Evolutionary conservation across 108 stramenopile species (phyloP).

Genomic region (Nitzschia putrida): DNA sequence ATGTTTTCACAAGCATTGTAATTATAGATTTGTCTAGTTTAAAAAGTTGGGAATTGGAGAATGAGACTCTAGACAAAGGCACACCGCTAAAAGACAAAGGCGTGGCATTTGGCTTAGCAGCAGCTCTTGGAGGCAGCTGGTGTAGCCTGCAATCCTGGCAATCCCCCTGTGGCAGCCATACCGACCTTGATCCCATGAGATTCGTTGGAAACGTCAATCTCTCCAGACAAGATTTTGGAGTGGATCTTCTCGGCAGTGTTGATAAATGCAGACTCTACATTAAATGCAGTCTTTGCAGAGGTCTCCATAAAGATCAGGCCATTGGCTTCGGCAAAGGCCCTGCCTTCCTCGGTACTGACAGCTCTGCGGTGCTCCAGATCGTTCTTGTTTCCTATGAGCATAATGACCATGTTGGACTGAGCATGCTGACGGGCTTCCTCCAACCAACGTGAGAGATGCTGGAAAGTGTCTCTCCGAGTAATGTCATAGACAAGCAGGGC

Average conservation of each 20-base stretch:
- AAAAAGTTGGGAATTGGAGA: neutral
- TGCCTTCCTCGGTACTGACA: conserved; percentile 88
- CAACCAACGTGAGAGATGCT: conserved; percentile 95
- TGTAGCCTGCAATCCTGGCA: conserved; percentile 28
- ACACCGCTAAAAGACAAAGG: too few relatives aligned
- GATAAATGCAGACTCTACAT: conserved; percentile 98
- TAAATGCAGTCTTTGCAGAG: conserved; percentile 95
- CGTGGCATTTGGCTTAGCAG: conserved; percentile 24
- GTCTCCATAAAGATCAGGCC: conserved; percentile 98
- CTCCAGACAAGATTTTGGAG: conserved; percentile 92
- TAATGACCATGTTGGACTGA: conserved; percentile 98
- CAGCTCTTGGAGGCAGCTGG: conserved; percentile 29
- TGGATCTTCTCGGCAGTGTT: conserved; percentile 97
- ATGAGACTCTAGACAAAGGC: too few relatives aligned
- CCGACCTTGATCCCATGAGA: conserved; percentile 95
- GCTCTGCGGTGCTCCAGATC: conserved; percentile 93
- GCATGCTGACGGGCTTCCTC: conserved; percentile 98
- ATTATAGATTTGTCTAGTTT: neutral
- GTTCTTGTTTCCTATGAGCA: conserved; percentile 97
- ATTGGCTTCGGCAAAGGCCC: conserved; percentile 95
- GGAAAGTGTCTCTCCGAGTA: conserved; percentile 98
- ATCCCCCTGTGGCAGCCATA: conserved; percentile 64
- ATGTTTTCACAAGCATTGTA: neutral
- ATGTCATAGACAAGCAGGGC: conserved; percentile 99
- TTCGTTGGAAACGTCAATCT: conserved; percentile 97